These are phyloP conservation scores for Strobilomyces echinocephalus DNA, from an alignment of 768 basidiomycete genomes.

Conservation along the genomic window DNA sequence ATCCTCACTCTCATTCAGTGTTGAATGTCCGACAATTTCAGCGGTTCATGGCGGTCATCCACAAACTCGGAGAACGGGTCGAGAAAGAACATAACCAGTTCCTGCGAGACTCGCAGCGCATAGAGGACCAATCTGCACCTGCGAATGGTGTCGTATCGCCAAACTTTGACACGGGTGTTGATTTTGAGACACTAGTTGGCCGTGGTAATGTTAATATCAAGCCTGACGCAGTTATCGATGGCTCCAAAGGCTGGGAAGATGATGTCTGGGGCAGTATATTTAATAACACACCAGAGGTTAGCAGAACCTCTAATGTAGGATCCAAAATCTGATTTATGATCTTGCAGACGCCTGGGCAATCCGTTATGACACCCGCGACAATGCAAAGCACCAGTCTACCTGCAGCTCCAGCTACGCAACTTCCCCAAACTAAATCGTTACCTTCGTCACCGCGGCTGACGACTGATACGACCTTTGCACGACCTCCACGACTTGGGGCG, in stretches of 20 bases:
- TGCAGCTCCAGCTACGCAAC: conserved; percentile 4
- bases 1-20: conserved; percentile 38
- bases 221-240: conserved; percentile 38
- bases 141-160: conserved; percentile 37
- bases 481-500: conserved; percentile 38
- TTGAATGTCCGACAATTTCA: conserved; percentile 85
- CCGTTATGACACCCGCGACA: conserved; percentile 9
- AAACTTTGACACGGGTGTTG: conserved; percentile 48
- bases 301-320: not conserved
- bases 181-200: conserved; percentile 86
- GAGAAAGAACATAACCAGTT: conserved; percentile 92
- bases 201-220: conserved; percentile 46
- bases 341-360: conserved; percentile 13
- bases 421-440: conserved; percentile 32
- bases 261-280: conserved; percentile 84
- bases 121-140: conserved; percentile 71
- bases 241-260: conserved; percentile 62
- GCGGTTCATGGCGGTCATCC: conserved; percentile 85
- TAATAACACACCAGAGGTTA: conserved; percentile 34
- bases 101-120: conserved; percentile 84
- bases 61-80: conserved; percentile 75
- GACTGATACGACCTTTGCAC: conserved; percentile 29
- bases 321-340: conserved; percentile 11
- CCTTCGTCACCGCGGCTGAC: conserved; percentile 35
- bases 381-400: conserved; percentile 15